Conservation (phyloP, 73 alveolate genomes). For the Blepharisma japonicum region DNA sequence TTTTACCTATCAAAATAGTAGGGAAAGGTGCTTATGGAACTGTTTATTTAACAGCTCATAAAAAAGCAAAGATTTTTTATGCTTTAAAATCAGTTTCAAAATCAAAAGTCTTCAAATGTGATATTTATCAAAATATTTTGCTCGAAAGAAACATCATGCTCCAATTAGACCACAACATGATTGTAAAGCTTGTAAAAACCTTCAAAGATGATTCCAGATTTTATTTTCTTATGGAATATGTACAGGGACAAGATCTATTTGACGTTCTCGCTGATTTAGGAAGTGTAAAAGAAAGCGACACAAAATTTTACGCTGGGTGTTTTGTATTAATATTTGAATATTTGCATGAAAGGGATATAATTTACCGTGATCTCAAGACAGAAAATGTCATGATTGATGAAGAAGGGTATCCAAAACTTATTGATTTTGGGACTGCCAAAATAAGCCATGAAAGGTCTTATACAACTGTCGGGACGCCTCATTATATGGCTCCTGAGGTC, state of each 20-base stretch:
- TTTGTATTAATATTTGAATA: constrained; percentile 21
- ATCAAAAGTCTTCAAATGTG: not conserved
- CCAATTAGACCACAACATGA: not conserved
- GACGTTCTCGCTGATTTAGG: not conserved
- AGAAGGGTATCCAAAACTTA: constrained; percentile 27
- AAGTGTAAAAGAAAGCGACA: not conserved
- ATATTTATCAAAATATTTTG: not conserved
- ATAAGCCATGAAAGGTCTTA: not conserved
- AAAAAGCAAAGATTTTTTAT: not conserved
- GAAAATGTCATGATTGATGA: constrained; percentile 16
- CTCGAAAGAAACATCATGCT: constrained; percentile 2
- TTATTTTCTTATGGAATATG: constrained; percentile 23
- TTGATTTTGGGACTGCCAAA: constrained; percentile 29
- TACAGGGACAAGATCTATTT: not conserved
- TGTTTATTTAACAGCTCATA: constrained; percentile 4
- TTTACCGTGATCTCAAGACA: constrained; percentile 30
- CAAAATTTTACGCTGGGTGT: constrained; percentile 15
- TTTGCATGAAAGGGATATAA: constrained; percentile 27
- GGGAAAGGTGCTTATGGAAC: not conserved
- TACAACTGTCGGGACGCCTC: constrained; percentile 29
- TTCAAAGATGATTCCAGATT: not conserved
- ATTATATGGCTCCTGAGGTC: constrained; percentile 30
- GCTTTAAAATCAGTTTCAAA: constrained; percentile 13
- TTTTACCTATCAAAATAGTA: not conserved
- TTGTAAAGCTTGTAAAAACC: constrained; percentile 23